These are phyloP conservation scores for Capsicum rhomboideum DNA, from an alignment of 257 asterid species.

Conservation along the genomic window DNA sequence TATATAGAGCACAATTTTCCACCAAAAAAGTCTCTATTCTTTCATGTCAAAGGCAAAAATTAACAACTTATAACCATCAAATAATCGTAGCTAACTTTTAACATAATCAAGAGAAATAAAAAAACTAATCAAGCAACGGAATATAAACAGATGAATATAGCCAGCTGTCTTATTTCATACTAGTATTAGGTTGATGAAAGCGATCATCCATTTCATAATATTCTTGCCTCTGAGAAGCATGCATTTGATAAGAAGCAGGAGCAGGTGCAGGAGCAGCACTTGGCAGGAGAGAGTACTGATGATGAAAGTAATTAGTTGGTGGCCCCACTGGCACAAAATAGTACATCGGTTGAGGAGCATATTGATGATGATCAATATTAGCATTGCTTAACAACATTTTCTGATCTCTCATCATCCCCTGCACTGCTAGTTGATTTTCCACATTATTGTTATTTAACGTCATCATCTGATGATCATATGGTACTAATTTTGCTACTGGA, in stretches of 20 bases:
- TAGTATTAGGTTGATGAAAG: not conserved
- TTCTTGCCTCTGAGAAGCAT: not conserved
- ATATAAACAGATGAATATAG: not conserved
- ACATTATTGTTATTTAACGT: not conserved
- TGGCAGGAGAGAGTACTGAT: not conserved
- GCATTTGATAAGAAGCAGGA: not conserved
- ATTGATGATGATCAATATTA: not conserved
- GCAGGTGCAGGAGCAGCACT: not conserved
- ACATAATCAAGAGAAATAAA: not conserved
- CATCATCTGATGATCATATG: not conserved
- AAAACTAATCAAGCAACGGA: not conserved
- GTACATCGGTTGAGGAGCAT: not conserved
- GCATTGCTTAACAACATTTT: not conserved
- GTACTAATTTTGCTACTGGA: not conserved
- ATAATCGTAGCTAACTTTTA: not conserved
- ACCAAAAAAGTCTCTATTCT: too few species aligned
- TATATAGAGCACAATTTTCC: too few species aligned
- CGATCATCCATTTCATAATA: not conserved
- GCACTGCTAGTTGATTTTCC: not conserved
- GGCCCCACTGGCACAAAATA: not conserved
- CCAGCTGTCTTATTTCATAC: not conserved
- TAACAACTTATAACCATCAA: not conserved
- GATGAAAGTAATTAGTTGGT: not conserved
- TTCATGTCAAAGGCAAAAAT: not conserved
- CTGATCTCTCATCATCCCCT: not conserved